A percentile compares a stretch with the other conserved stretches of the same genome.
These are phyloP conservation scores for Ceratocystis harringtonii DNA, from an alignment of 2,329 filamentous ascomycete species.

Conservation along the genomic window DNA sequence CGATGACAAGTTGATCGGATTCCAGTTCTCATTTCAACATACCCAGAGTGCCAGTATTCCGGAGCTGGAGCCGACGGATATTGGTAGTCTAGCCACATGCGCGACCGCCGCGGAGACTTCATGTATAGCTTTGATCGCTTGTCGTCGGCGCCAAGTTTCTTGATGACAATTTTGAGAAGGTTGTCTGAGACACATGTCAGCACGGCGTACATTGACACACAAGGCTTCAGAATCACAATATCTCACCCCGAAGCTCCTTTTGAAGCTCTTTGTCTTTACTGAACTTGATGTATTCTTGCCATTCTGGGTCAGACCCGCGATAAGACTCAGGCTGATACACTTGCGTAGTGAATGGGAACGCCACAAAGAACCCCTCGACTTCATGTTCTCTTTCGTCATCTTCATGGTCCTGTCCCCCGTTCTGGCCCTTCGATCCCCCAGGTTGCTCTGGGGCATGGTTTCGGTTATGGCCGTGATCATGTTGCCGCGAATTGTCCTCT, in stretches of 20 bases:
- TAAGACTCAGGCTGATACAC: constrained; percentile 36
- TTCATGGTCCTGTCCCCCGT: constrained; percentile 24
- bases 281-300: constrained; percentile 44
- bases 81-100: constrained; percentile 15
- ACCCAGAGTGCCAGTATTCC: constrained; percentile 16
- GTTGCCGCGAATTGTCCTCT: background rate
- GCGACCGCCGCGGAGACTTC: constrained; percentile 8
- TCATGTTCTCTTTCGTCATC: constrained; percentile 30
- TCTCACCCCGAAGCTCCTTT: constrained; percentile 29
- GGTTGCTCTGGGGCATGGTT: background rate
- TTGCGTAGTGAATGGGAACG: constrained; percentile 44
- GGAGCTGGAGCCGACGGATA: constrained; percentile 11
- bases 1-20: background rate
- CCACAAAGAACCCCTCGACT: constrained; percentile 39
- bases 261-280: constrained; percentile 37
- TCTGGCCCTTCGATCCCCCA: constrained; percentile 29
- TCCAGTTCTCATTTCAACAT: background rate
- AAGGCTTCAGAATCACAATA: background rate
- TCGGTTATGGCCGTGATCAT: background rate
- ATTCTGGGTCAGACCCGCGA: constrained; percentile 45
- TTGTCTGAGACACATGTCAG: constrained; percentile 6
- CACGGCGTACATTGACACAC: background rate
- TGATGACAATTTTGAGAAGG: constrained; percentile 10
- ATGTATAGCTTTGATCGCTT: constrained; percentile 15
- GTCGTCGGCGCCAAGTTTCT: constrained; percentile 13